Evolutionary conservation across 345 rosid genomes (phyloP), one percentile per base, ranked within the genome.

Genomic region (Clarkia xantiana): DNA sequence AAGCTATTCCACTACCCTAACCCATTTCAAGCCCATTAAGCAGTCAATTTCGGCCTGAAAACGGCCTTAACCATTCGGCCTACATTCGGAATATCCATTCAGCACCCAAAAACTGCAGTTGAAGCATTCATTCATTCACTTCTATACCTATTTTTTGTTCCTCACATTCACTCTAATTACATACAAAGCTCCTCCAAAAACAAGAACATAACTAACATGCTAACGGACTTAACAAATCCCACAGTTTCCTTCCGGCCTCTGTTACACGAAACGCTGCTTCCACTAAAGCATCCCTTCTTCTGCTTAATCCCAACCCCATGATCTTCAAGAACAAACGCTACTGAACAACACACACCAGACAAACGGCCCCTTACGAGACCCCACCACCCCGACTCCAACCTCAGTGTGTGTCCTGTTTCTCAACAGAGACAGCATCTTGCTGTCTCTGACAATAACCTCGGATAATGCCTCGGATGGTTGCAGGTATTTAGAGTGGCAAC

Each of bases 311-410:
- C 96, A 22, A 67, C 23, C 14, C 96, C 94, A 7, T 50, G 76
- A 58, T 77, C 88, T 56, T 87, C 86, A n/a, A 87, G 88, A 51
- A 76, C 78, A 53, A 84, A 87, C 0, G 25, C 77, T 43, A 42
- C 82, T 84, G 41, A 84, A 88, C 19, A 88, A 62, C 49, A 77
- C 45, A 56, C 84, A 71, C 97, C 93, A 88, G 56, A 79, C 74
- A 71, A 67, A 77, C 42, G 72, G 57, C 12, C 84, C 77, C 64
- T 84, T 81, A 40, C 72, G 88, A 58, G 61, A 58, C 42, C 79
- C 62, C 19, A 77, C 70, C 61, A 81, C 51, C 12, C 97, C 94
- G 2, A 84, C 84, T 39, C 94, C 94, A 11, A 88, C 81, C 71
- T 67, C 78, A 0, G 61, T 74, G 44, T 81, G 80, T 5, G 88